Evolutionary conservation across 176 grass and related monocot species (phyloP).

Genomic region (Themeda triandra): DNA sequence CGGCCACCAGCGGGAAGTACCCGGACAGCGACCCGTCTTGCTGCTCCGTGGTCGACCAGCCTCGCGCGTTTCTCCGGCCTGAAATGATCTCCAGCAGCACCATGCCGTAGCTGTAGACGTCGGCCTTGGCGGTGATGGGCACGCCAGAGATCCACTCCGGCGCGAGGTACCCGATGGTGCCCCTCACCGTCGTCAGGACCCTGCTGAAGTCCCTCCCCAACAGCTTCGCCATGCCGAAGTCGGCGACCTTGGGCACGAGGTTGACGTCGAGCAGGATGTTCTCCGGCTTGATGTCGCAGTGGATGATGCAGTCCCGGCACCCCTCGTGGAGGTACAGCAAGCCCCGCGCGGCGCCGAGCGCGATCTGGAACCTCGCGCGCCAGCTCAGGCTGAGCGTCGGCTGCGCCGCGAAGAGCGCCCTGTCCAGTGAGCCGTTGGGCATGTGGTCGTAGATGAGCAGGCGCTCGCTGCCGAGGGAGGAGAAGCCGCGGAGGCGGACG

Average conservation of each 20-base stretch:
- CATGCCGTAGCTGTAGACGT: constrained; percentile 28
- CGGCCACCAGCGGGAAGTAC: too few relatives aligned
- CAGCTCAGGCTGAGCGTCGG: constrained; percentile 19
- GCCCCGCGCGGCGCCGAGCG: constrained; percentile 34
- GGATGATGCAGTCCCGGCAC: constrained; percentile 59
- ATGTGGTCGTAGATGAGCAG: constrained; percentile 54
- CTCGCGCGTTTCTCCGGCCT: neutral
- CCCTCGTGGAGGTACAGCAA: constrained; percentile 50
- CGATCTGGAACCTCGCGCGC: constrained; percentile 33
- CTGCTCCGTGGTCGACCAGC: too few relatives aligned
- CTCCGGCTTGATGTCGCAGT: constrained; percentile 77
- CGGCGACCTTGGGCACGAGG: constrained; percentile 38
- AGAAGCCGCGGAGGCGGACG: constrained; percentile 48
- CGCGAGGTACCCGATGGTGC: constrained; percentile 57
- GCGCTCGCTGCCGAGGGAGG: constrained; percentile 3
- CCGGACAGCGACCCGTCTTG: too few relatives aligned
- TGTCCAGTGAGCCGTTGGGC: constrained; percentile 43
- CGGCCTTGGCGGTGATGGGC: constrained; percentile 28
- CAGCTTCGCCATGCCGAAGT: constrained; percentile 53
- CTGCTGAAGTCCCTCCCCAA: constrained; percentile 41
- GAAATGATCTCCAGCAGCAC: constrained; percentile 55
- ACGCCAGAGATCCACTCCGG: constrained; percentile 66
- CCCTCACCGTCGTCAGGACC: constrained; percentile 44
- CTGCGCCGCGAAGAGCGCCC: constrained; percentile 24
- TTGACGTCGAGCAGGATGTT: constrained; percentile 50